Conservation (phyloP, 164 flowering plant genomes). For the Vitis amurensis region DNA sequence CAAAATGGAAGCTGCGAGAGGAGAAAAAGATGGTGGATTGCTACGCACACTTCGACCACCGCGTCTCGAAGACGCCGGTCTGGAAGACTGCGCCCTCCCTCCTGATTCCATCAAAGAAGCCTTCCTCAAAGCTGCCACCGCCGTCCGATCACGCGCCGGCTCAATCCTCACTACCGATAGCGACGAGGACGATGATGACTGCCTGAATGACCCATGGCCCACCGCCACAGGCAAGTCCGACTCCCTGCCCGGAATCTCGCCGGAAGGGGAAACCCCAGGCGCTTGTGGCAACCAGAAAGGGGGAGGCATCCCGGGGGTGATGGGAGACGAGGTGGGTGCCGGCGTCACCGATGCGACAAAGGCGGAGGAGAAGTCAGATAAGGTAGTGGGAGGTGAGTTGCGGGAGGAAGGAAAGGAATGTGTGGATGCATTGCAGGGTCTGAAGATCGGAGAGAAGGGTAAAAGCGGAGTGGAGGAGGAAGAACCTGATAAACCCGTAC, state of each 20-base stretch:
- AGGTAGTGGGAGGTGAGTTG: conserved; percentile 8
- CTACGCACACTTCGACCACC: conserved; percentile 61
- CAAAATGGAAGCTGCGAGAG: conserved; percentile 25
- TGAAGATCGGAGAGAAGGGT: conserved; percentile 6
- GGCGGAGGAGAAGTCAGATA: not conserved
- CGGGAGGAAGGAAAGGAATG: conserved; percentile 8
- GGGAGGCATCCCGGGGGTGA: conserved; percentile 5
- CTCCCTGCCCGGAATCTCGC: conserved; percentile 28
- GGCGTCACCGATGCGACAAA: not conserved
- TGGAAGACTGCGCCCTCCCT: conserved; percentile 90
- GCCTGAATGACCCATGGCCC: conserved; percentile 45
- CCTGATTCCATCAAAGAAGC: conserved; percentile 81
- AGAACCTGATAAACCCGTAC: not conserved
- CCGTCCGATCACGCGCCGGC: conserved; percentile 49
- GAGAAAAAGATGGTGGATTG: conserved; percentile 12
- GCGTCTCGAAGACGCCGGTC: conserved; percentile 84
- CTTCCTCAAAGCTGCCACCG: conserved; percentile 75
- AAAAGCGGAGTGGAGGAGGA: conserved; percentile 13
- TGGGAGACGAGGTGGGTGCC: conserved; percentile 15
- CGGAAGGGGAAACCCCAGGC: conserved; percentile 14
- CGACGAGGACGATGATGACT: conserved; percentile 17
- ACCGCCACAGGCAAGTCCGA: conserved; percentile 25
- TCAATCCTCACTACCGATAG: conserved; percentile 27
- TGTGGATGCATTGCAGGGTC: conserved; percentile 18
- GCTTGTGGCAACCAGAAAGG: conserved; percentile 40